Evolutionary conservation across 1,139 yeast genomes (phyloP), one percentile per base, ranked within the genome.

Genomic region (Zygosaccharomyces pseudobailii): DNA sequence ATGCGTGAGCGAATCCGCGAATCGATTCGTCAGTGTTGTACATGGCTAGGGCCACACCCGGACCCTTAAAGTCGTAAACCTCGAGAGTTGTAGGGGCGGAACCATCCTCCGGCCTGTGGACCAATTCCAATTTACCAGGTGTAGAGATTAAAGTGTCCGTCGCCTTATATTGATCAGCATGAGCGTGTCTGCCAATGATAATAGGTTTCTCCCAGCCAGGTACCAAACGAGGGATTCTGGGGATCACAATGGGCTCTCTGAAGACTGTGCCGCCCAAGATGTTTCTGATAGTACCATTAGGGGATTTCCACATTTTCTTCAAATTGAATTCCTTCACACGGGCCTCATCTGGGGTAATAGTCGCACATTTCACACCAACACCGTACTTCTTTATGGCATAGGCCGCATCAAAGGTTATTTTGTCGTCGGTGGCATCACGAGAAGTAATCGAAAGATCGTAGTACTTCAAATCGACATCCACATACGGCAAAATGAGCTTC

Each of bases 261-360:
- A 85, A 85, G 42, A 85, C 94, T 37, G 94, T 85, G 56, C 94
- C 94, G 37, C 87, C 87, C 49, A 85, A 70, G 51, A 85, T 83
- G 68, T 85, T 85, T 73, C 94, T 77, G 61, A 85, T 83, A 32
- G 94, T 85, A 55, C 94, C 94, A 65, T 85, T 85, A 57, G 94
- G 94, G 17, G 90, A 84, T 51, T 81, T 75, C 92, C 92, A 85
- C 94, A 85, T 85, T 66, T 85, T 80, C 67, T 83, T 82, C 67
- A 85, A 73, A 44, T 75, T 72, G 63, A 84, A 85, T 64, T 85
- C 94, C 61, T 81, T 73, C 41, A 85, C 92, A 70, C 94, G 77
- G 36, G 80, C 83, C 67, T 85, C 94, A 65, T 85, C 94, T 1
- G 94, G 94, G 1, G 94, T 85, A 59, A 85, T 85, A 38, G 94